Percentiles rank a stretch among this genome's conserved stretches.
Evolutionary conservation across 2,329 filamentous ascomycete genomes (phyloP).

Genomic region (Fusarium algeriense): DNA sequence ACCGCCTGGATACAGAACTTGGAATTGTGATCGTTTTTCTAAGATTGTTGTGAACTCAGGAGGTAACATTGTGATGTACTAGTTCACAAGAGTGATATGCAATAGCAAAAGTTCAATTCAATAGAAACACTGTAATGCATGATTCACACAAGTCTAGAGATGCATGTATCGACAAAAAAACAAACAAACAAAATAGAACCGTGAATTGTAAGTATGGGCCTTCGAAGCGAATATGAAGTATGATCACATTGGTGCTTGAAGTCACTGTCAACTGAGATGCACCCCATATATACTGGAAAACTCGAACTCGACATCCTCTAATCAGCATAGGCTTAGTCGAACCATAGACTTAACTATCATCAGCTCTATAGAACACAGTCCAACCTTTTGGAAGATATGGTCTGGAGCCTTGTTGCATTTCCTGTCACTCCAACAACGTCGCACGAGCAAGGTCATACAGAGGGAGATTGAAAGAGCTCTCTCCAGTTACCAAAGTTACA

Average conservation of each 20-base stretch:
- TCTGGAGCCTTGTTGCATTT: too few relatives aligned
- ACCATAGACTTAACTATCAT: background rate
- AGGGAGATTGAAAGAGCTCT: background rate
- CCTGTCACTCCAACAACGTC: background rate
- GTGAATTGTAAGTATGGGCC: background rate
- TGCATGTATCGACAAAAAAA: too few relatives aligned
- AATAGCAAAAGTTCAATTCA: background rate
- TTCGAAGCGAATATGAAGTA: background rate
- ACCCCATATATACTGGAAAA: background rate
- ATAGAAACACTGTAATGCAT: background rate
- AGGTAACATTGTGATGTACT: background rate
- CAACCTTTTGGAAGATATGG: background rate
- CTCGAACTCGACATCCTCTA: too few relatives aligned
- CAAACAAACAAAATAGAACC: too few relatives aligned
- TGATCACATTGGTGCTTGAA: background rate
- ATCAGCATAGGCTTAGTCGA: background rate
- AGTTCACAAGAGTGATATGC: background rate
- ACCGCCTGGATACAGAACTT: accelerated
- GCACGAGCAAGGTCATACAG: background rate
- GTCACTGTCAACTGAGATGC: background rate
- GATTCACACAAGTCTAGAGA: background rate
- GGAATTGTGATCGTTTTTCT: background rate
- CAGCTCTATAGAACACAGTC: accelerated
- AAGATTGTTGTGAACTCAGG: background rate
- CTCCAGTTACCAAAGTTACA: background rate